Conservation (phyloP, 192 early-diverging fungal species). For the Geranomyces michiganensis region DNA sequence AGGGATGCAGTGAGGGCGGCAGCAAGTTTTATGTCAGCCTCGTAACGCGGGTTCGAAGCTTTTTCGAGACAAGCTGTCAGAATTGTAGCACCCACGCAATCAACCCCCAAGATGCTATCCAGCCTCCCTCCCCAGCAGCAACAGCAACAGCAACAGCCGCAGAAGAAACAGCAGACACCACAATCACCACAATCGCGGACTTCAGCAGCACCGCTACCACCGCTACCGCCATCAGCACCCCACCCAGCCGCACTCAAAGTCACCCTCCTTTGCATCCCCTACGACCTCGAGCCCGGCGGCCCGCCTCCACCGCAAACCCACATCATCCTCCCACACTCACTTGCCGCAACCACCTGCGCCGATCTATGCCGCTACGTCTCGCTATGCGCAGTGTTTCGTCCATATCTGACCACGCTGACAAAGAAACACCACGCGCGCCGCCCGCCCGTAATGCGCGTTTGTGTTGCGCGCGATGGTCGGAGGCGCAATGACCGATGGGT, state of each 20-base stretch:
- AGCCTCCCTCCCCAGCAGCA: no score
- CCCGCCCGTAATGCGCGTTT: background rate
- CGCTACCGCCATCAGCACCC: background rate
- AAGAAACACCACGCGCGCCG: background rate
- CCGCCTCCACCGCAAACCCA: background rate
- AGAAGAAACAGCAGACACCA: no score
- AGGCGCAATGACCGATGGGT: background rate
- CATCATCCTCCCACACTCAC: background rate
- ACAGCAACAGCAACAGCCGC: no score
- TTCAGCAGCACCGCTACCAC: no score
- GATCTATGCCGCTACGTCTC: slow-evolving; percentile 15
- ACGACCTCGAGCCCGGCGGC: background rate
- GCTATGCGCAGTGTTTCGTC: slow-evolving; percentile 2
- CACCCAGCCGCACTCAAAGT: no score
- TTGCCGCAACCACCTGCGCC: slow-evolving; percentile 10
- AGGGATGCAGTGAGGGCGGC: no score
- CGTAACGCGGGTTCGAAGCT: no score
- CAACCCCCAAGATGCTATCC: no score
- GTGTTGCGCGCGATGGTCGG: background rate
- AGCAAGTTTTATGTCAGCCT: no score
- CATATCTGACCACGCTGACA: slow-evolving; percentile 3
- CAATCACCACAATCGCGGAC: no score
- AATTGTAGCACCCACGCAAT: no score
- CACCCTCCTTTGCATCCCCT: background rate
- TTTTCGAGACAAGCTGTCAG: no score